Conservation (phyloP, 192 early-diverging fungal species). For the Backusella psychrophila region DNA sequence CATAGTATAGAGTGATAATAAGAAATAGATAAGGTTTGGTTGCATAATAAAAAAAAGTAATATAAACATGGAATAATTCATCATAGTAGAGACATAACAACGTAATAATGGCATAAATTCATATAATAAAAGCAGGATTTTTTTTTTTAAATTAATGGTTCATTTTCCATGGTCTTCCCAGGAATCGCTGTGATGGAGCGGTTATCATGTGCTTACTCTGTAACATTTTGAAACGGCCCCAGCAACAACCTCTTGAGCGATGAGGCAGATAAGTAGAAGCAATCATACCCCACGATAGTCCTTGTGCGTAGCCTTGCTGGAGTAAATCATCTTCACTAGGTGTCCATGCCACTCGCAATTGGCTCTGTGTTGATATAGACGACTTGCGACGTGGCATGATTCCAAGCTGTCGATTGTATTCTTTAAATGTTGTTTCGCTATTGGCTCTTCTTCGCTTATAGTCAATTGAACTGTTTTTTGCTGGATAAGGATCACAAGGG, state of each 20-base stretch:
- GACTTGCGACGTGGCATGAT: neutral
- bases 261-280: conserved; percentile 16
- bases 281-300: conserved; percentile 20
- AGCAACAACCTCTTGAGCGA: conserved; percentile 24
- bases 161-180: neutral
- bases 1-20: too few relatives aligned
- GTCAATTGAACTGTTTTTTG: neutral
- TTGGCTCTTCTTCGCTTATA: neutral
- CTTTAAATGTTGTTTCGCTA: neutral
- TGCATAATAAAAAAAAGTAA: neutral
- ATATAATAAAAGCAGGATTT: neutral
- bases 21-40: neutral
- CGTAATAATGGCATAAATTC: neutral
- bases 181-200: neutral
- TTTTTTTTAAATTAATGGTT: neutral
- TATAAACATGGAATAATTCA: neutral
- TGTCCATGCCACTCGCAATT: conserved; percentile 5
- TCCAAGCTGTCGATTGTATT: neutral
- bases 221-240: conserved; percentile 19
- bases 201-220: neutral
- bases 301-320: conserved; percentile 18
- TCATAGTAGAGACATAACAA: neutral
- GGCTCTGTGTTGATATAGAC: neutral
- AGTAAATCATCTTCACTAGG: conserved; percentile 12
- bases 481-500: conserved; percentile 1